A percentile compares a stretch with the other conserved stretches of the same genome.
Conservation (phyloP, 441 rosid genomes). For the Euphorbia schlechtendalii region DNA sequence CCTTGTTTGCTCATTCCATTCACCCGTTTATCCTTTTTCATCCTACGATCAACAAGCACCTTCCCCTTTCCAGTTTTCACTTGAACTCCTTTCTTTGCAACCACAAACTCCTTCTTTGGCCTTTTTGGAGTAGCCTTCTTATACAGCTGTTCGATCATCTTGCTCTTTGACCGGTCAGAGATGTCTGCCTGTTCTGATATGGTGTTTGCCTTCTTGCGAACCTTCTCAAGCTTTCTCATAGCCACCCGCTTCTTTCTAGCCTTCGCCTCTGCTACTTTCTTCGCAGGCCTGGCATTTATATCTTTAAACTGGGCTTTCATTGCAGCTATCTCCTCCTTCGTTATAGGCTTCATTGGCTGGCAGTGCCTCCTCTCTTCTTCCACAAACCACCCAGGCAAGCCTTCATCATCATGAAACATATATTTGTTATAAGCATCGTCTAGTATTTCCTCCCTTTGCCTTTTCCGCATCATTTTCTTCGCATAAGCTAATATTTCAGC, state of each 20-base stretch:
- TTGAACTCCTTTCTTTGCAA: slow-evolving; percentile 90
- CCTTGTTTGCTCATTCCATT: slow-evolving; percentile 49
- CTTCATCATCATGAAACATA: slow-evolving; percentile 66
- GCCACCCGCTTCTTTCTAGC: slow-evolving; percentile 80
- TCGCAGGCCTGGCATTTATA: slow-evolving; percentile 87
- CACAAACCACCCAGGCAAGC: slow-evolving; percentile 78
- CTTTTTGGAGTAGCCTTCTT: slow-evolving; percentile 70
- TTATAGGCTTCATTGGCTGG: slow-evolving; percentile 63
- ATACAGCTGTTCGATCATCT: slow-evolving; percentile 76
- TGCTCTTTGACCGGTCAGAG: slow-evolving; percentile 70
- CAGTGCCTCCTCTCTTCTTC: slow-evolving; percentile 83
- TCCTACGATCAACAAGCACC: slow-evolving; percentile 75
- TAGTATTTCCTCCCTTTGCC: slow-evolving; percentile 67
- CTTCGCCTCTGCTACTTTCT: slow-evolving; percentile 94
- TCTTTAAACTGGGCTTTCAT: slow-evolving; percentile 87
- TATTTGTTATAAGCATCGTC: slow-evolving; percentile 79
- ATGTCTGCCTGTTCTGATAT: slow-evolving; percentile 76
- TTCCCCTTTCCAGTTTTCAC: slow-evolving; percentile 81
- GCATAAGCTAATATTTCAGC: slow-evolving; percentile 91
- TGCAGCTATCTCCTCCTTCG: slow-evolving; percentile 81
- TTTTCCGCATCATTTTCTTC: slow-evolving; percentile 90
- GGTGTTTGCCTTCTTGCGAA: slow-evolving; percentile 80
- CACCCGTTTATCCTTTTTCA: slow-evolving; percentile 70
- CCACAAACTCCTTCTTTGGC: slow-evolving; percentile 72
- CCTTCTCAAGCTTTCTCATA: slow-evolving; percentile 68